Conservation (phyloP, 805 yeast genomes). For the Grigorovia yakushimaensis region DNA sequence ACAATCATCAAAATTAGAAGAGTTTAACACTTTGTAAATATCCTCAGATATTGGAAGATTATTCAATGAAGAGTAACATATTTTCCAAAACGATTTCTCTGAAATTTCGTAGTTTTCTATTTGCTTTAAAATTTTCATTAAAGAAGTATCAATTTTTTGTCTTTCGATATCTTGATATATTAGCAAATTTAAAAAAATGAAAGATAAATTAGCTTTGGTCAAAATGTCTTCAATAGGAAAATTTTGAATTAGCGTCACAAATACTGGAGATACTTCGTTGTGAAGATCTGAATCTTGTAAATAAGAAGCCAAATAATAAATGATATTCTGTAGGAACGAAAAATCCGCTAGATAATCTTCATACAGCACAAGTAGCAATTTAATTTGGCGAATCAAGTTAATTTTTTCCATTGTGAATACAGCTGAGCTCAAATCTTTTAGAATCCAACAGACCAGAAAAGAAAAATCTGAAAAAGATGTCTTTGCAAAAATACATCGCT, state of each 20-base stretch:
- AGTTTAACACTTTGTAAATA: not conserved
- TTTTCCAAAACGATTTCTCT: not conserved
- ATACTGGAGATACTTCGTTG: conserved; percentile 11
- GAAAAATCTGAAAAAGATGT: conserved; percentile 5
- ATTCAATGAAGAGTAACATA: not conserved
- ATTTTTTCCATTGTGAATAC: conserved; percentile 5
- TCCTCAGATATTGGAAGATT: not conserved
- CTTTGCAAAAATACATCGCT: not conserved
- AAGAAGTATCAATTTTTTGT: not conserved
- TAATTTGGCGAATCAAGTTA: conserved; percentile 14
- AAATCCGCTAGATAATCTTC: conserved; percentile 4
- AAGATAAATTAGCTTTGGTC: not conserved
- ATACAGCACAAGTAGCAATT: conserved; percentile 10
- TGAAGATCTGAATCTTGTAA: conserved; percentile 8
- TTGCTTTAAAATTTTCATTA: not conserved
- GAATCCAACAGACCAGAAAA: conserved; percentile 12
- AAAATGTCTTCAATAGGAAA: not conserved
- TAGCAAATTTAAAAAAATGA: conserved; percentile 10
- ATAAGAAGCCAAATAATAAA: conserved; percentile 7
- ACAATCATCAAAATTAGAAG: too few relatives aligned
- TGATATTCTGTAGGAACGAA: conserved; percentile 3
- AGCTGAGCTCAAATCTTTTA: conserved; percentile 13
- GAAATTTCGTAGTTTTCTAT: not conserved
- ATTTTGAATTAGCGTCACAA: conserved; percentile 3
- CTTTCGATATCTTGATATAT: not conserved